Evolutionary conservation across 1,139 yeast genomes (phyloP).

Genomic region (Hanseniaspora sp.): DNA sequence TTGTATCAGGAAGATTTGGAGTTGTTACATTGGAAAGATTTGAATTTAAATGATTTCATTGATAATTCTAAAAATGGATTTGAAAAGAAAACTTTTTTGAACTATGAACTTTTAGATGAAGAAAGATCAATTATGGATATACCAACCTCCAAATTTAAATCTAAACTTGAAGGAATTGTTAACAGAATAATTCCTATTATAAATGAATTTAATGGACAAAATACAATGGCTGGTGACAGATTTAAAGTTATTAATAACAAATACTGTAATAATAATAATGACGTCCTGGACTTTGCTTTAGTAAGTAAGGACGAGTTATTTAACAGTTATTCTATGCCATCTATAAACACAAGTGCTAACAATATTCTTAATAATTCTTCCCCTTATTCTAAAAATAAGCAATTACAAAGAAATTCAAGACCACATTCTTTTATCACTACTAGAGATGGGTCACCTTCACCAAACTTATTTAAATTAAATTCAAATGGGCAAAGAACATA

Average conservation of each 20-base stretch:
- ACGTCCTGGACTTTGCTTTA: background rate
- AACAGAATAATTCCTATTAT: slow-evolving; percentile 9
- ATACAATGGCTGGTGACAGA: background rate
- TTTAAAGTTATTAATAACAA: slow-evolving; percentile 2
- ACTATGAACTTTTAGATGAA: slow-evolving; percentile 13
- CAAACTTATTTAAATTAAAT: background rate
- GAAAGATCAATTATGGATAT: slow-evolving; percentile 11
- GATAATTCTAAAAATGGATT: background rate
- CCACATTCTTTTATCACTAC: slow-evolving; percentile 5
- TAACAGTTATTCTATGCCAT: background rate
- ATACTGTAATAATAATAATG: background rate
- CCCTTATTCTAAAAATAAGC: background rate
- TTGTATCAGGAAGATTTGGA: slow-evolving; percentile 55
- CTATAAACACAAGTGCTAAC: background rate
- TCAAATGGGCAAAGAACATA: background rate
- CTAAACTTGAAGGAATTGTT: slow-evolving; percentile 4
- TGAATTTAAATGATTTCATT: slow-evolving; percentile 9
- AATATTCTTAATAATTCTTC: background rate
- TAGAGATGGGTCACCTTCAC: slow-evolving; percentile 10
- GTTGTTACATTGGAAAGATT: slow-evolving; percentile 23
- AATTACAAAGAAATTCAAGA: slow-evolving; percentile 4
- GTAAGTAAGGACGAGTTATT: slow-evolving; percentile 3
- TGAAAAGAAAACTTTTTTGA: background rate
- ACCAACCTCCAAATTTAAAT: background rate
- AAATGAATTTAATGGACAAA: slow-evolving; percentile 1